A percentile compares a stretch with the other conserved stretches of the same genome.
phyloP scores from a whole-genome alignment of 2,329 filamentous ascomycete genomes.

The Cladosporium oxysporum region DNA sequence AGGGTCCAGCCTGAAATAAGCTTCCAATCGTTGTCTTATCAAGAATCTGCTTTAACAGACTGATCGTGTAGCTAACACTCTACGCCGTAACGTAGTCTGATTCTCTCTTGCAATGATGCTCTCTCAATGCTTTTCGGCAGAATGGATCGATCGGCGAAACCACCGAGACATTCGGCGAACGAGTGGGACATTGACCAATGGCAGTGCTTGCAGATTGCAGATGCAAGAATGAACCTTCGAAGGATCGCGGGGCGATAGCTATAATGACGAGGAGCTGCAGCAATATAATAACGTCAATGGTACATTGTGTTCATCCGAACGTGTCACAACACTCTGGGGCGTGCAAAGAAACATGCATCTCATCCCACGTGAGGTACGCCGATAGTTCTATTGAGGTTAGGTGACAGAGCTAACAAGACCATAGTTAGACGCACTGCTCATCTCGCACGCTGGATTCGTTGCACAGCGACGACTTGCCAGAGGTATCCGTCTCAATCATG shows the following conservation, averaged over 20 bases:
- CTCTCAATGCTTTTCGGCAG: background rate
- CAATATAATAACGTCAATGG: background rate
- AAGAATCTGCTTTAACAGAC: background rate
- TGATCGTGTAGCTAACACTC: background rate
- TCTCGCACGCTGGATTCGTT: slow-evolving; percentile 82
- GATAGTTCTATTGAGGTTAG: background rate
- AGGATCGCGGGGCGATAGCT: background rate
- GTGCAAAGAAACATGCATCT: background rate
- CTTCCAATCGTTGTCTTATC: background rate
- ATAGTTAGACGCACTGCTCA: slow-evolving; percentile 92
- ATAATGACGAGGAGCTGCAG: background rate
- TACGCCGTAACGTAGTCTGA: background rate
- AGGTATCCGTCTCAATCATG: slow-evolving; percentile 85
- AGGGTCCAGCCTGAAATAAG: background rate
- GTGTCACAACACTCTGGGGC: background rate
- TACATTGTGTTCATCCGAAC: background rate
- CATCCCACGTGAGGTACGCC: slow-evolving; percentile 6
- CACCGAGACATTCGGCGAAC: background rate
- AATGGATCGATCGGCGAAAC: background rate
- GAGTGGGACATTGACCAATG: background rate
- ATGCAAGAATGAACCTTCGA: background rate
- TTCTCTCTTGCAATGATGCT: background rate
- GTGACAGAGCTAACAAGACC: background rate
- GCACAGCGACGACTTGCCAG: slow-evolving; percentile 86
- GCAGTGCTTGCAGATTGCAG: background rate